phyloP scores from a whole-genome alignment of 2,329 filamentous ascomycete species.

The Aureobasidium sp. region DNA sequence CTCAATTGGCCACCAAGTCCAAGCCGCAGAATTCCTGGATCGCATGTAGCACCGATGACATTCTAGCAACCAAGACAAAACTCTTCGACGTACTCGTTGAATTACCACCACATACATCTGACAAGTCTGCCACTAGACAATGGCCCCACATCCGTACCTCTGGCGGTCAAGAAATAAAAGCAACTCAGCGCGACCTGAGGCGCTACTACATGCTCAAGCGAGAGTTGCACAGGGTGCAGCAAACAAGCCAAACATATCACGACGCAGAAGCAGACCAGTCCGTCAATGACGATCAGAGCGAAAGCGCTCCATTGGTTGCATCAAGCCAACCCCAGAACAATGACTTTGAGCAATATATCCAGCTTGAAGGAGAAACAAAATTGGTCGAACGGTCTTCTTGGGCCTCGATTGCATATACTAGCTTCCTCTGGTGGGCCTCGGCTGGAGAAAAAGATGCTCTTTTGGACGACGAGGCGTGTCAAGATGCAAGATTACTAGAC shows the following conservation, averaged over 20 bases:
- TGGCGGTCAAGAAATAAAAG: slow-evolving; percentile 61
- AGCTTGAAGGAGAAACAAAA: slow-evolving; percentile 23
- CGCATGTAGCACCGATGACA: slow-evolving; percentile 91
- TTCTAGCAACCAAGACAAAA: slow-evolving; percentile 75
- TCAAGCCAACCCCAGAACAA: slow-evolving; percentile 12
- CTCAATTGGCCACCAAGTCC: slow-evolving; percentile 48
- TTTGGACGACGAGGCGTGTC: slow-evolving; percentile 48
- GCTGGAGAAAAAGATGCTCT: slow-evolving; percentile 63
- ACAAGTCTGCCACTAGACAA: slow-evolving; percentile 26
- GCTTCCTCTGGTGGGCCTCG: slow-evolving; percentile 87
- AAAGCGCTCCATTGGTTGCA: slow-evolving; percentile 12
- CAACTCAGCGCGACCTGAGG: slow-evolving; percentile 82
- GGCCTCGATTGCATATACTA: slow-evolving; percentile 70
- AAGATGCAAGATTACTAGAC: slow-evolving; percentile 39
- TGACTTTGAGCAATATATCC: slow-evolving; percentile 16
- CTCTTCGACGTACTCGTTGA: slow-evolving; percentile 88
- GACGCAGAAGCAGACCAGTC: slow-evolving; percentile 21
- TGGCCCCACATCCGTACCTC: slow-evolving; percentile 71
- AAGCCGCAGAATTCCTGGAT: slow-evolving; percentile 60
- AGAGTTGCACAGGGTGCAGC: slow-evolving; percentile 44
- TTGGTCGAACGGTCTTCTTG: slow-evolving; percentile 53
- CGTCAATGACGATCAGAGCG: slow-evolving; percentile 17
- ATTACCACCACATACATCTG: slow-evolving; percentile 54
- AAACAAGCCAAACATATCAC: slow-evolving; percentile 28
- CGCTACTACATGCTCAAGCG: slow-evolving; percentile 65